Evolutionary conservation across 2,329 filamentous ascomycete species (phyloP), one percentile per base, ranked within the genome.

Genomic region (Xylariales sp.): DNA sequence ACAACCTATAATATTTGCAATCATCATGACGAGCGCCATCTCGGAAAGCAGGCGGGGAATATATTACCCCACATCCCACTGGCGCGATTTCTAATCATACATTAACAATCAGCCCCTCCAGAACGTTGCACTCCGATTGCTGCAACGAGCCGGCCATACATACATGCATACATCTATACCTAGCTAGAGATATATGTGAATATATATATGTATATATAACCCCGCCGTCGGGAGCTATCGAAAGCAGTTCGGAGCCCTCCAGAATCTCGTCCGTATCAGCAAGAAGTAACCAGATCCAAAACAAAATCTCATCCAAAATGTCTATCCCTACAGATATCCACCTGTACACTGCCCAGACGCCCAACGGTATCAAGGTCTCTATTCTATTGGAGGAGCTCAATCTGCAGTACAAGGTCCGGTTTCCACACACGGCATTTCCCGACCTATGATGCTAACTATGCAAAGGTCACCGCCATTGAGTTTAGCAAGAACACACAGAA

Each of bases 361-460:
- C 94, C 53, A 97, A 97, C 81, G 93, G 94, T 71, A 91, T 96
- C 85, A 97, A 97, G 80, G 88, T 93, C 69, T 94, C 92, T 64
- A 97, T 97, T 72, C 86, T 93, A 9, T 83, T 97, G 16, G 93
- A 97, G 81, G 94, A 97, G 81, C 86, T 97, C 4, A 91, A 90
- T 72, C 82, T 97, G 48, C 87, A 91, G n/a, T 97, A 97, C 83
- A 89, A 93, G 81, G 87, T 90, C 43, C 14, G 68, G 49, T 18
- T 45, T 41, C 23, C 7, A 12, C n/a, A n/a, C n/a, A 34, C 1
- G 5, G 18, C 23, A n/a, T 18, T 32, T 28, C n/a, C 1, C 5
- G n/a, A 12, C n/a, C 5, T n/a, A 8, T 49, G 48, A 67, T 14
- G 16, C 61, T 68, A 10, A 69, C 57, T 5, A 3, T 6, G 3